phyloP scores from a whole-genome alignment of 2,329 filamentous ascomycete species.

The Lasiodiplodia theobromae region DNA sequence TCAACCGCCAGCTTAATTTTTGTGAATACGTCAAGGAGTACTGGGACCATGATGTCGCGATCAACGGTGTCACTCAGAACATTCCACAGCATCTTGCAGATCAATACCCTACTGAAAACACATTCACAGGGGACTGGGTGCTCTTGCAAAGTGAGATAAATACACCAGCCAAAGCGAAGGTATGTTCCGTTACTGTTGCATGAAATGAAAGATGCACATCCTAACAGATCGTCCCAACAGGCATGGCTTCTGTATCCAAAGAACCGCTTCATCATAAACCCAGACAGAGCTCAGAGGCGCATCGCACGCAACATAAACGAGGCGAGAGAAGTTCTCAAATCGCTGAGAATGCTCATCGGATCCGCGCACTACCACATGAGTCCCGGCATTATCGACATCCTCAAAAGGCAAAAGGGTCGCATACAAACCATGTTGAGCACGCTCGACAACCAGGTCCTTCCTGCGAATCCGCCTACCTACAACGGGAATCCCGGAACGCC shows the following conservation, averaged over 20 bases:
- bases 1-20: neutral
- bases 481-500: neutral
- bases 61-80: neutral
- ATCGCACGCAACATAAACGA: neutral
- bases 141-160: neutral
- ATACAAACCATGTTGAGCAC: neutral
- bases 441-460: neutral
- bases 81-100: neutral
- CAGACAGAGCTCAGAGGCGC: neutral
- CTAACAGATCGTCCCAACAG: neutral
- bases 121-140: neutral
- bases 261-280: neutral
- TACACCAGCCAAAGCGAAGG: neutral
- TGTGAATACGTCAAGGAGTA: neutral
- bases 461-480: neutral
- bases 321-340: neutral
- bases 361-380: neutral
- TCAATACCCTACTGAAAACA: neutral
- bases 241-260: neutral
- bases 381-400: neutral
- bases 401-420: neutral
- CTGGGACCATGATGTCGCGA: neutral
- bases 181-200: neutral
- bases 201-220: neutral
- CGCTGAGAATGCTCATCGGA: neutral